phyloP scores from a whole-genome alignment of 257 asterid species.

The Nemophila menziesii region DNA sequence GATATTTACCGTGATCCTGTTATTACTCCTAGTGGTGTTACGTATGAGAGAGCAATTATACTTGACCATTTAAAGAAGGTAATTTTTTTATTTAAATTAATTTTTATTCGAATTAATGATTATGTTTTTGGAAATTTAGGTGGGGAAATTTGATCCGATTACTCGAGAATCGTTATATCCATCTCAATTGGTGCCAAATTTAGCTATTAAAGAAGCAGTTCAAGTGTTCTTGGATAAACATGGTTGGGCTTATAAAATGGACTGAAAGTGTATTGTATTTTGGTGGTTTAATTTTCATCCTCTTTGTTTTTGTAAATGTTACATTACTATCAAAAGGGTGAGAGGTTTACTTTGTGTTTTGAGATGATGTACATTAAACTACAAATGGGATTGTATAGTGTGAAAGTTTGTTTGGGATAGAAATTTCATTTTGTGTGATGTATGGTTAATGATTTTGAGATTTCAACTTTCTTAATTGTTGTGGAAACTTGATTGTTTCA shows the following conservation, averaged over 20 bases:
- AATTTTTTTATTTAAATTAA: not conserved
- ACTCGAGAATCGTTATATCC: slow-evolving; percentile 56
- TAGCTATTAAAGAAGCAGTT: slow-evolving; percentile 92
- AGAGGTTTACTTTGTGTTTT: not conserved
- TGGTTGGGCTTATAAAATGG: slow-evolving; percentile 80
- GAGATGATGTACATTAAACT: not conserved
- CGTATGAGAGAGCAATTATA: slow-evolving; percentile 86
- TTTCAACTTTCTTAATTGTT: too few relatives aligned
- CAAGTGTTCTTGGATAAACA: slow-evolving; percentile 48
- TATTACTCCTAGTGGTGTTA: slow-evolving; percentile 78
- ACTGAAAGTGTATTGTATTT: slow-evolving; percentile 17
- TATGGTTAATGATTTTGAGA: too few relatives aligned
- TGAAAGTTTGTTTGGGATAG: not conserved
- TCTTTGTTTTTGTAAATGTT: not conserved
- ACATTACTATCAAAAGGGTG: not conserved
- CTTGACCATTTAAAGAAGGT: slow-evolving; percentile 73
- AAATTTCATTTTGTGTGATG: too few relatives aligned
- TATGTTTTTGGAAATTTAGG: slow-evolving; percentile 26
- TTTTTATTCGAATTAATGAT: slow-evolving; percentile 11
- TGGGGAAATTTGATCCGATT: slow-evolving; percentile 73
- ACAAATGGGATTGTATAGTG: not conserved
- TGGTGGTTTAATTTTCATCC: not conserved
- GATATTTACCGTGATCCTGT: slow-evolving; percentile 91
- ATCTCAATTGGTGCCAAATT: slow-evolving; percentile 65
- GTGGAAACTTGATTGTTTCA: too few relatives aligned